Evolutionary conservation across 2,329 filamentous ascomycete genomes (phyloP).

Genomic region (Penicillium sp.): DNA sequence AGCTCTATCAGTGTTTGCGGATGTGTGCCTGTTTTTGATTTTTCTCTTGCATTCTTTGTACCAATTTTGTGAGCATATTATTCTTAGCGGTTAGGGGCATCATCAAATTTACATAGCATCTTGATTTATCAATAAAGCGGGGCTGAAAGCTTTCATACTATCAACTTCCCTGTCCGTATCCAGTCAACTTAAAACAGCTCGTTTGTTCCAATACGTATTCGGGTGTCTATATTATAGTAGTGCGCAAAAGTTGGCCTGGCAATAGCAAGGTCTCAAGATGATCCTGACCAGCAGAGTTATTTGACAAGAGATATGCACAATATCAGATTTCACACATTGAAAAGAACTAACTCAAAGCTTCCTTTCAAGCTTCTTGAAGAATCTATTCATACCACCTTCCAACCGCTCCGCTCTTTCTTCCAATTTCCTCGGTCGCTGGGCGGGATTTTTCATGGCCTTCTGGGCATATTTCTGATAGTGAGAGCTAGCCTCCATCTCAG

Average conservation of each 20-base stretch:
- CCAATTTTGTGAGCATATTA: conserved; percentile 10
- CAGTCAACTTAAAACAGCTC: background rate
- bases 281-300: background rate
- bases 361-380: conserved; percentile 49
- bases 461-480: conserved; percentile 39
- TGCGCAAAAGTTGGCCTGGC: background rate
- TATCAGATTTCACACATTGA: background rate
- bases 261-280: background rate
- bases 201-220: background rate
- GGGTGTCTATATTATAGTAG: background rate
- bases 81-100: conserved; percentile 14
- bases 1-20: conserved; percentile 4
- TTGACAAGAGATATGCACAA: background rate
- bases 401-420: conserved; percentile 41
- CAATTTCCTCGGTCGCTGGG: conserved; percentile 35
- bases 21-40: background rate
- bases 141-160: background rate
- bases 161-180: background rate
- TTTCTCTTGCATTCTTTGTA: conserved; percentile 11
- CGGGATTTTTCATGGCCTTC: conserved; percentile 34
- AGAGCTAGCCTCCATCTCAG: conserved; percentile 41
- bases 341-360: conserved; percentile 25
- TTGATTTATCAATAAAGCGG: conserved; percentile 11
- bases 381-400: conserved; percentile 46
- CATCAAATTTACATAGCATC: conserved; percentile 10